Evolutionary conservation across 805 yeast species (phyloP).

Genomic region (Wickerhamomyces kurtzmanii): DNA sequence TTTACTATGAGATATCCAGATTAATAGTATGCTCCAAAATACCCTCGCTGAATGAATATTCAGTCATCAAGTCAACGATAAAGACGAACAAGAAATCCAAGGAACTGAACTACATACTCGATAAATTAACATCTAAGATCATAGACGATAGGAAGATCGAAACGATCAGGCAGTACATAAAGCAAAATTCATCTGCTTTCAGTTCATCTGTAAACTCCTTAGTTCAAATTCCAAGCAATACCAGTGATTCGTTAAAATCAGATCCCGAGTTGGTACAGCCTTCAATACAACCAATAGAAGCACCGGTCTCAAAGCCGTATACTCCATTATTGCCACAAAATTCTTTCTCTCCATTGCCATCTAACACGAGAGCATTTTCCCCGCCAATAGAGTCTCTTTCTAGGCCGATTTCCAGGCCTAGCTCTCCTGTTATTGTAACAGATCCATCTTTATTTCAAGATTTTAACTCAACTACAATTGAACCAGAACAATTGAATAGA

Average conservation of each 20-base stretch:
- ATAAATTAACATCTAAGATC: background rate
- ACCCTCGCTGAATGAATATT: constrained; percentile 3
- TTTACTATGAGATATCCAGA: constrained; percentile 6
- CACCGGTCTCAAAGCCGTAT: background rate
- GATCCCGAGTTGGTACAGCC: constrained; percentile 4
- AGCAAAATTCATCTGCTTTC: background rate
- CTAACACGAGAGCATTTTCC: no score
- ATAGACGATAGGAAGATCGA: constrained; percentile 2
- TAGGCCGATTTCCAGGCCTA: no score
- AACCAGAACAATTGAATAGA: constrained; percentile 5
- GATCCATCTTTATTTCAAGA: background rate
- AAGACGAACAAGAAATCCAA: background rate
- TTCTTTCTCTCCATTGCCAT: background rate
- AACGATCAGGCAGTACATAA: constrained; percentile 1
- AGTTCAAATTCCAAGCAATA: background rate
- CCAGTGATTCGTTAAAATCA: background rate
- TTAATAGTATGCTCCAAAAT: constrained; percentile 2
- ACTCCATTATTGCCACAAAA: background rate
- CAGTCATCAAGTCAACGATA: background rate
- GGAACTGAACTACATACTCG: background rate
- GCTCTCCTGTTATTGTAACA: no score
- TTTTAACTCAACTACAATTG: constrained; percentile 1
- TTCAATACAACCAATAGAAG: background rate
- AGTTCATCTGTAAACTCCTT: background rate
- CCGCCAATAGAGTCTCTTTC: no score